Conservation (phyloP, 768 basidiomycete species). For the Trametes cubensis region DNA sequence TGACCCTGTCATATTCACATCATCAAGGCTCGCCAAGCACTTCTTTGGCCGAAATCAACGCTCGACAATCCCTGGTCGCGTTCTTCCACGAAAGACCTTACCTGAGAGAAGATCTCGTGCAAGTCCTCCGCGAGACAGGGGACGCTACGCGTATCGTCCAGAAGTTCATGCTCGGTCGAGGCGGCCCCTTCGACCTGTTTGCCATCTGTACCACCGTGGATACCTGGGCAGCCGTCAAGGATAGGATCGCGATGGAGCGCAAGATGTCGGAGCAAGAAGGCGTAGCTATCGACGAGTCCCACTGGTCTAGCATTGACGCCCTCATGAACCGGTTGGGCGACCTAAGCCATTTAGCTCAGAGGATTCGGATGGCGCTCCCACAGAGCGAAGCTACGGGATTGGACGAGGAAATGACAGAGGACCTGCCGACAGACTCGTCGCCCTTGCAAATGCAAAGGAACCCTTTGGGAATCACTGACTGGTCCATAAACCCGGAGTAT, state of each 20-base stretch:
- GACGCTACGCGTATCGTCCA: conserved; percentile 80
- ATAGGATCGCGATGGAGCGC: conserved; percentile 59
- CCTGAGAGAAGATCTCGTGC: conserved; percentile 64
- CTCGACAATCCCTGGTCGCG: conserved; percentile 76
- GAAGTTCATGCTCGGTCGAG: conserved; percentile 69
- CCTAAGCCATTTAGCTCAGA: conserved; percentile 53
- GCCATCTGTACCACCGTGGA: conserved; percentile 64
- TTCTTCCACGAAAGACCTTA: conserved; percentile 65
- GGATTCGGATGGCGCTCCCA: conserved; percentile 45
- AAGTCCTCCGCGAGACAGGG: conserved; percentile 57
- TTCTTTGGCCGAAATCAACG: conserved; percentile 68
- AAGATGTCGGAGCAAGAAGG: conserved; percentile 46
- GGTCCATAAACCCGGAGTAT: conserved; percentile 71
- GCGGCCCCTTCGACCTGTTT: conserved; percentile 65
- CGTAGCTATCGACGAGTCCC: conserved; percentile 30
- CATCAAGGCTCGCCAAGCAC: conserved; percentile 81
- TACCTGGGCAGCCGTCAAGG: conserved; percentile 57
- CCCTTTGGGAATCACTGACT: conserved; percentile 41
- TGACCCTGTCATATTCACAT: neutral
- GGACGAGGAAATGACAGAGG: neutral
- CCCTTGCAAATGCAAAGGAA: conserved; percentile 28
- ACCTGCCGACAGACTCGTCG: conserved; percentile 16
- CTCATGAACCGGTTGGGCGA: conserved; percentile 56
- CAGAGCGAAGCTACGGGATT: conserved; percentile 9
- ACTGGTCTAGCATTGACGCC: conserved; percentile 60